Conservation (phyloP, 2,329 filamentous ascomycete species). For the Hymenoscyphus infarciens region DNA sequence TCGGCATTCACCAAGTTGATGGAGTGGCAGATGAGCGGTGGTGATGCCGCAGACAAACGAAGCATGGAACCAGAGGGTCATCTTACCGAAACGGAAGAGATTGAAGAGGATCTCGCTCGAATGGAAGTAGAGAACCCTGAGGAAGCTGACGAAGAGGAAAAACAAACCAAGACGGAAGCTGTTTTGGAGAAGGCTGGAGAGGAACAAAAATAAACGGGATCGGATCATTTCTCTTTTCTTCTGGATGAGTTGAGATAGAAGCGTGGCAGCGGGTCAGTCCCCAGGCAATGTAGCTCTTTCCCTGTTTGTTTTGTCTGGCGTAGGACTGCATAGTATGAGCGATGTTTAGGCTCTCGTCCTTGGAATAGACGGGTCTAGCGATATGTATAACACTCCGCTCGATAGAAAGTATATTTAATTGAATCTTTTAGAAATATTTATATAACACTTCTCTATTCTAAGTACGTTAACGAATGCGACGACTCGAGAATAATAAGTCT, state of each 20-base stretch:
- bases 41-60: slow-evolving; percentile 53
- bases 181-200: slow-evolving; percentile 18
- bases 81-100: slow-evolving; percentile 31
- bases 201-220: neutral
- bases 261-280: neutral
- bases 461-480: too few relatives aligned
- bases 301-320: slow-evolving; percentile 5
- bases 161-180: slow-evolving; percentile 20
- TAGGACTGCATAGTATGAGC: slow-evolving; percentile 12
- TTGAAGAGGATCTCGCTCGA: slow-evolving; percentile 26
- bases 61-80: slow-evolving; percentile 27
- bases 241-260: neutral
- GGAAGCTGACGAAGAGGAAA: slow-evolving; percentile 18
- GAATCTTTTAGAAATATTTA: neutral
- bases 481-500: too few relatives aligned
- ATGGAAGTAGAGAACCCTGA: slow-evolving; percentile 23
- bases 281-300: neutral
- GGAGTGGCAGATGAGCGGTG: slow-evolving; percentile 97
- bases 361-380: neutral
- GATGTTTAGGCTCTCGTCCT: slow-evolving; percentile 5
- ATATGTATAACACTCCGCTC: slow-evolving; percentile 26
- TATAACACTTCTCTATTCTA: neutral
- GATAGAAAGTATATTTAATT: slow-evolving; percentile 13
- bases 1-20: slow-evolving; percentile 94
- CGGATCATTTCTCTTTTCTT: neutral